A percentile compares a stretch with the other conserved stretches of the same genome.
Evolutionary conservation across 1,139 yeast genomes (phyloP).

Genomic region (Yamadazyma atlantica): DNA sequence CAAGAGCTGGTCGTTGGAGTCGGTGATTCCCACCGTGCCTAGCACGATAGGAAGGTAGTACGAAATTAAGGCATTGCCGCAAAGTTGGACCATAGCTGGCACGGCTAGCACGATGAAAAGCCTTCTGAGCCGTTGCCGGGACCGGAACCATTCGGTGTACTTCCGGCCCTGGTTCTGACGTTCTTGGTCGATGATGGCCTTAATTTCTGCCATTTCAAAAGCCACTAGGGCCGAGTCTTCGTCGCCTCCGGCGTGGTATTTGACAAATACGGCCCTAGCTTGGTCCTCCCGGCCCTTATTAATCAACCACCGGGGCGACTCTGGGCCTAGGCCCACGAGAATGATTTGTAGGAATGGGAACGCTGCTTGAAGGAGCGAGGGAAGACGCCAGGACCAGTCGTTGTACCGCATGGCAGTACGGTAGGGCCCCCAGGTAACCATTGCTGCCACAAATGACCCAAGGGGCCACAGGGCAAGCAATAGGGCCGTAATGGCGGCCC

Average conservation of each 20-base stretch:
- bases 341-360: constrained; percentile 25
- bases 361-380: constrained; percentile 42
- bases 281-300: constrained; percentile 42
- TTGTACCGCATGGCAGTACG: constrained; percentile 7
- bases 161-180: constrained; percentile 15
- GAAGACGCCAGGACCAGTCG: constrained; percentile 39
- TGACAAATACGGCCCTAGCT: constrained; percentile 46
- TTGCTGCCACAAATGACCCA: constrained; percentile 17
- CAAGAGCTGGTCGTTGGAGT: constrained; percentile 1
- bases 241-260: constrained; percentile 19
- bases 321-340: constrained; percentile 31
- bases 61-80: constrained; percentile 15
- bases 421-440: constrained; percentile 15
- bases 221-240: constrained; percentile 20
- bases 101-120: constrained; percentile 9
- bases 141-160: constrained; percentile 25
- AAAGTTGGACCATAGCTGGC: constrained; percentile 13
- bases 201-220: constrained; percentile 39
- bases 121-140: constrained; percentile 6
- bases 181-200: constrained; percentile 24
- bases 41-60: constrained; percentile 17
- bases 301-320: constrained; percentile 47
- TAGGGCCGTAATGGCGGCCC: constrained; percentile 17
- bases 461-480: constrained; percentile 16
- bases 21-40: constrained; percentile 16